Base-by-base conservation (phyloP, 441 rosid species). In the Bruguiera hainesii region DNA sequence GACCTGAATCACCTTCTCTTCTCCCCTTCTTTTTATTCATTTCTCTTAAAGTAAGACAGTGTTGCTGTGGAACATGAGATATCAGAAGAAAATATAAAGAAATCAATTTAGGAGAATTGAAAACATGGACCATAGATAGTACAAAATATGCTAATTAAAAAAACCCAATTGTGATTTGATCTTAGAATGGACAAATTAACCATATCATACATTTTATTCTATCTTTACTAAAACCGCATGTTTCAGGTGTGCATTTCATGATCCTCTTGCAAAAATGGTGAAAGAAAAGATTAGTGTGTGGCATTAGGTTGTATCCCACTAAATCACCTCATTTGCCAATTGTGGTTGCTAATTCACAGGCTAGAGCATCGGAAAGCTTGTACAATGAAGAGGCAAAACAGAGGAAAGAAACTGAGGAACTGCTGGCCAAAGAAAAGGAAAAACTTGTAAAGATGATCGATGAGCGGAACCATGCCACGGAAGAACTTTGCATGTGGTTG, bases 361-460 rank as follows among this genome's bases (percentile, higher is more conserved):
- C 78, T 31, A 90, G 80, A 81, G 84, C 80, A 74, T 78, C 83
- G 33, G 99, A 91, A 79, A 76, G 52, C 58, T 79, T 79, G 60
- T 86, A 82, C 71, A 69, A 80, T 18, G 87, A 85, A 71, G 90
- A 90, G 81, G 70, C 75, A 66, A 90, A 81, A 74, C 87, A 59
- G 68, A 87, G 93, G 78, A 89, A 76, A 80, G 84, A 86, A 66
- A 81, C 79, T 7, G 85, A 90, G 80, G 84, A 79, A 71, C 85
- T 84, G 66, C 71, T 88, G 59, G 83, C 75, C 55, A 87, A 79
- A 70, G 88, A 79, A 78, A 84, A 78, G 71, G 89, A 78, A 72
- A 77, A 78, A 73, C 77, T 83, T 73, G 79, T 60, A 73, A 81
- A 77, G 67, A 75, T 73, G 66, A 89, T 73, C 80, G 78, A 60